A percentile compares a stretch with the other conserved stretches of the same genome.
phyloP scores from a whole-genome alignment of 1,284 basidiomycete genomes.

The Pterulicium gracile region DNA sequence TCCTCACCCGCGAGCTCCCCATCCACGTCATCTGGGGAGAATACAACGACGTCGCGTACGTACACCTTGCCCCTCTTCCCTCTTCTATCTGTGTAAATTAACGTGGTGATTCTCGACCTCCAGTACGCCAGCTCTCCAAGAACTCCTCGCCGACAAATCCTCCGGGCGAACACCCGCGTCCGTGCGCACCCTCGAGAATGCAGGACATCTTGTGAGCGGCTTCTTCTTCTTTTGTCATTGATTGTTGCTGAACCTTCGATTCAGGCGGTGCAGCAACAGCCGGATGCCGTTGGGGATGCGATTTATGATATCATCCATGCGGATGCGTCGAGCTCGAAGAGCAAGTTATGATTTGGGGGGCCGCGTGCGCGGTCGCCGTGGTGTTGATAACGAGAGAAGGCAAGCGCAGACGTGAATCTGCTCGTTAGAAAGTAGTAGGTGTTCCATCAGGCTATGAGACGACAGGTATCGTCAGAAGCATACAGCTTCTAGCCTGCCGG shows the following conservation, averaged over 20 bases:
- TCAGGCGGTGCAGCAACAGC: constrained; percentile 11
- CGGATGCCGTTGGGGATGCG: constrained; percentile 8
- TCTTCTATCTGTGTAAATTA: neutral
- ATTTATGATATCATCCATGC: constrained; percentile 8
- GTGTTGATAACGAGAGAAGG: too few species aligned
- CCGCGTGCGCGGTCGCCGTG: too few species aligned
- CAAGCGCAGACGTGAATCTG: too few species aligned
- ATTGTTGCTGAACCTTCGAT: neutral
- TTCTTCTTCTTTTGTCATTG: neutral
- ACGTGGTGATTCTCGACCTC: too few species aligned
- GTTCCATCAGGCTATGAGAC: too few species aligned
- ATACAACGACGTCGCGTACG: constrained; percentile 11
- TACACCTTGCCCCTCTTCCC: neutral
- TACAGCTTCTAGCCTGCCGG: too few species aligned
- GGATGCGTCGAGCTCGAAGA: neutral
- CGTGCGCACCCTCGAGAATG: constrained; percentile 10
- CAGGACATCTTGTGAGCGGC: constrained; percentile 11
- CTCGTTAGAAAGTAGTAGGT: too few species aligned
- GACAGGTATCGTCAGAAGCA: too few species aligned
- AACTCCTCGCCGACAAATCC: constrained; percentile 6
- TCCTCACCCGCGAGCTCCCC: constrained; percentile 7
- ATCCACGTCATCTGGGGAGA: constrained; percentile 12
- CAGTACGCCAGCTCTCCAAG: constrained; percentile 6
- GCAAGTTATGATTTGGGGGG: too few species aligned
- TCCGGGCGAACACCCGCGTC: constrained; percentile 10